Evolutionary conservation across 2,329 filamentous ascomycete species (phyloP).

Genomic region (Ophiostoma fasciatum): DNA sequence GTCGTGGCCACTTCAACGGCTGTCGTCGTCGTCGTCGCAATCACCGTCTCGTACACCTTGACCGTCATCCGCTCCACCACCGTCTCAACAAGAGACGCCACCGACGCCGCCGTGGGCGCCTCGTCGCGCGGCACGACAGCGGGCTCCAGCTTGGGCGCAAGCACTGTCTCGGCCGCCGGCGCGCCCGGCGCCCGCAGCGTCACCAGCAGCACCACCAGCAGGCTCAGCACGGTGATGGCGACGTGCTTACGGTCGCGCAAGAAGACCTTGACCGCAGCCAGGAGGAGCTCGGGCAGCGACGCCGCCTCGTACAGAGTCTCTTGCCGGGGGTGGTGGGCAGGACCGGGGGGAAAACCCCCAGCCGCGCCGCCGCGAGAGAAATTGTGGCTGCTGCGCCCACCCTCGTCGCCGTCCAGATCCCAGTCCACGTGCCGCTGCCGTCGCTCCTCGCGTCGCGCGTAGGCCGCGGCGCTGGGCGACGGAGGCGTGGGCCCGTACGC

Average conservation of each 20-base stretch:
- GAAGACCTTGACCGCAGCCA: conserved; percentile 37
- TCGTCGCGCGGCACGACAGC: no score
- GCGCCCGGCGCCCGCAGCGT: conserved; percentile 23
- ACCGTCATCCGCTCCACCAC: conserved; percentile 13
- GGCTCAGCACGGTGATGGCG: conserved; percentile 36
- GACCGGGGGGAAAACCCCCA: no score
- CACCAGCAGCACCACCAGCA: conserved; percentile 35
- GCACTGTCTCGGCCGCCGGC: not conserved
- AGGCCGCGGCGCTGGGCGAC: conserved; percentile 16
- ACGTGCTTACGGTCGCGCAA: conserved; percentile 45
- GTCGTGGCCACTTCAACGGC: no score
- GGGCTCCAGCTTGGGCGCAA: no score
- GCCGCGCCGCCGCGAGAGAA: no score
- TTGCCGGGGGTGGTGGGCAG: not conserved
- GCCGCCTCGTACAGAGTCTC: conserved; percentile 23
- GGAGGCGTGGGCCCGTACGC: conserved; percentile 16
- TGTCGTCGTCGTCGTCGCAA: conserved; percentile 14
- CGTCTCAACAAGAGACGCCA: conserved; percentile 4
- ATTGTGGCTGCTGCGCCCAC: not conserved
- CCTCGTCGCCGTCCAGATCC: not conserved
- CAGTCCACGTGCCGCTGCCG: conserved; percentile 10
- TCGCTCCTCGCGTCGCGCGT: conserved; percentile 18
- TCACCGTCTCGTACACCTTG: conserved; percentile 14
- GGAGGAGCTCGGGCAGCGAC: conserved; percentile 36
- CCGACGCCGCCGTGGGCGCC: no score